Evolutionary conservation across 2,329 filamentous ascomycete genomes (phyloP), one percentile per base, ranked within the genome.

Genomic region (Claviceps capensis): DNA sequence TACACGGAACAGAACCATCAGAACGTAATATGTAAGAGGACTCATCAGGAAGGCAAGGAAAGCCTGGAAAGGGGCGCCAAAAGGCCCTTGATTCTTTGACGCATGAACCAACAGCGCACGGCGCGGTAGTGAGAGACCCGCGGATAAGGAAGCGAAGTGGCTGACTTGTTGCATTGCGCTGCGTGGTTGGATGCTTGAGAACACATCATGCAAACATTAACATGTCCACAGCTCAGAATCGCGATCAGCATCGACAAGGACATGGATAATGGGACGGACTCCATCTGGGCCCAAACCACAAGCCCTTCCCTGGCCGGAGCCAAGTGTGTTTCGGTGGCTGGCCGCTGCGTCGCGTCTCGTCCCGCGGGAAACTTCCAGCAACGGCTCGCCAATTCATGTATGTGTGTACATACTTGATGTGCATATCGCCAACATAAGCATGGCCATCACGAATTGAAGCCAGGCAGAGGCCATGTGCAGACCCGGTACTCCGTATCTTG

Each of bases 51-150:
- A 41, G 43, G 22, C 22, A 7, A 45, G 26, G 17, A 30, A 16
- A 19, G 44, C 26, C 6, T 13, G 9, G 5, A 34, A 17, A 14
- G 41, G 41, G 42, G n/a, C 23, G 22, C 42, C 42, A 22, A 44
- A 23, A 22, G 42, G 11, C n/a, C 13, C 5, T 11, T 34, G 30
- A 11, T 34, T 34, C 30, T 44, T 47, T 8, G 48, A 48, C 40
- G 52, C 52, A 53, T 51, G 37, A 53, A 51, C 38, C 38, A 48
- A 45, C 48, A 34, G 40, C 48, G 40, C 48, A 51, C 52, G 38
- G 48, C 52, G 48, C 48, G 36, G 13, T 17, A 46, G 45, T 19
- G 11, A 49, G 22, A 17, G 48, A 23, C 47, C 51, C 42, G 40
- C 47, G 19, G 50, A 47, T 19, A 48, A 34, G 45, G 13, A 23